Evolutionary conservation across 2,329 filamentous ascomycete genomes (phyloP), one percentile per base, ranked within the genome.

Genomic region (Alternaria alternata): DNA sequence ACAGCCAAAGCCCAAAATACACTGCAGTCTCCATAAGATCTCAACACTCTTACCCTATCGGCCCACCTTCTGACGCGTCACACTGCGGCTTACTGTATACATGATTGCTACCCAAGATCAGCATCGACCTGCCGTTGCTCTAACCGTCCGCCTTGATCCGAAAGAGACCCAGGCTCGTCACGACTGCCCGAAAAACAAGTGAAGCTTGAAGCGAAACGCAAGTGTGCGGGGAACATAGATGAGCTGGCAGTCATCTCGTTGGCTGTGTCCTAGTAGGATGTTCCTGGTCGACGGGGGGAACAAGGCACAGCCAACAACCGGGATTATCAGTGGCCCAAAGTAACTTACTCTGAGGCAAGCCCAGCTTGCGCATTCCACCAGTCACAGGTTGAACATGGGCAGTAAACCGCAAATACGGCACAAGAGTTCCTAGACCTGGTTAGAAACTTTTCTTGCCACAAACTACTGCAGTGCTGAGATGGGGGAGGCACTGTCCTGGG

Each of bases 201-300:
- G 51, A 59, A 38, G 43, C 51, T 36, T 51, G 34, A 41, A 55
- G 44, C 32, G 43, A 44, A 43, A 55, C 51, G 51, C 57, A 59
- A 55, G 52, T 59, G 52, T 59, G 57, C 57, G 57, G 57, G 57
- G 57, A 59, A 59, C 42, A 20, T 14, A 55, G 38, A 36, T 55
- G 51, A 55, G 38, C 32, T 55, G 57, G 38, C 51, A 49, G 39
- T 26, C 32, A 28, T n/a, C 52, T 38, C 22, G 52, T 55, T 59
- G 43, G 44, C 30, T 32, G 42, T 30, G 38, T 24, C 42, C 28
- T 51, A 11, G 46, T 44, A 59, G 51, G 36, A 38, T 59, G 52
- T 55, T 59, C 57, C 57, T 41, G 28, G 57, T 49, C 30, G 36
- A 44, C 14, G 36, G 57, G n/a, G n/a, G 26, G 28, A 39, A 36